These are phyloP conservation scores for Chalciporus piperatus DNA, from an alignment of 768 basidiomycete species.

Conservation along the genomic window DNA sequence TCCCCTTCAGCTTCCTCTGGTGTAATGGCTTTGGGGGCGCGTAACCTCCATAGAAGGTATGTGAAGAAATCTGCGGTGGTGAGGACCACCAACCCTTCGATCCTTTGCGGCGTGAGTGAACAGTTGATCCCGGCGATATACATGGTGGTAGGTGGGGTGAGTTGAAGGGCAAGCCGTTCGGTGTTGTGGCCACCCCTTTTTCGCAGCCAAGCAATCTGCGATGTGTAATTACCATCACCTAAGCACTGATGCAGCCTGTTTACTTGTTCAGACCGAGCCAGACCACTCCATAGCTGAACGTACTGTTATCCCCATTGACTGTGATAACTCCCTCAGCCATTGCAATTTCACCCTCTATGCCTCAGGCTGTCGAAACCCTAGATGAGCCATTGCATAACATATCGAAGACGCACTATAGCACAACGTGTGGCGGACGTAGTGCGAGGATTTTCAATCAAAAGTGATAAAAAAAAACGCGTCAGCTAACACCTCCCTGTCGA, in stretches of 20 bases:
- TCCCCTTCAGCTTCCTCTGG: slow-evolving; percentile 14
- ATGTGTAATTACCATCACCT: slow-evolving; percentile 16
- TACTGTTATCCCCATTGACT: too few relatives aligned
- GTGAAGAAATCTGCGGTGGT: slow-evolving; percentile 25
- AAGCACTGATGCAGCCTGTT: neutral
- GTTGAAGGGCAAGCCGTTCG: neutral
- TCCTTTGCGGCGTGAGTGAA: slow-evolving; percentile 10
- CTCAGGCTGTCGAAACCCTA: too few relatives aligned
- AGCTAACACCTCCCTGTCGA: too few relatives aligned
- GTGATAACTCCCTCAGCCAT: too few relatives aligned
- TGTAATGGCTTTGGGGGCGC: neutral
- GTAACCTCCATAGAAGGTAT: slow-evolving; percentile 13
- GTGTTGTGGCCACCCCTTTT: slow-evolving; percentile 12
- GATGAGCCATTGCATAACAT: too few relatives aligned
- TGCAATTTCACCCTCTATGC: too few relatives aligned
- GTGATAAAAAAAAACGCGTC: too few relatives aligned
- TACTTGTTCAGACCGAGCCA: too few relatives aligned
- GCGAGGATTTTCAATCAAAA: too few relatives aligned
- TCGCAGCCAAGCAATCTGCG: slow-evolving; percentile 10
- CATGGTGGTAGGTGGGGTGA: slow-evolving; percentile 23
- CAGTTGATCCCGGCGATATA: slow-evolving; percentile 27
- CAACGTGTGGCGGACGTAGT: too few relatives aligned
- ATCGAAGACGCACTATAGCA: too few relatives aligned
- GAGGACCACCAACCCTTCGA: slow-evolving; percentile 25
- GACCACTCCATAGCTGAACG: too few relatives aligned